Evolutionary conservation across 2,329 filamentous ascomycete genomes (phyloP).

Genomic region (Xylariomycetidae sp.): DNA sequence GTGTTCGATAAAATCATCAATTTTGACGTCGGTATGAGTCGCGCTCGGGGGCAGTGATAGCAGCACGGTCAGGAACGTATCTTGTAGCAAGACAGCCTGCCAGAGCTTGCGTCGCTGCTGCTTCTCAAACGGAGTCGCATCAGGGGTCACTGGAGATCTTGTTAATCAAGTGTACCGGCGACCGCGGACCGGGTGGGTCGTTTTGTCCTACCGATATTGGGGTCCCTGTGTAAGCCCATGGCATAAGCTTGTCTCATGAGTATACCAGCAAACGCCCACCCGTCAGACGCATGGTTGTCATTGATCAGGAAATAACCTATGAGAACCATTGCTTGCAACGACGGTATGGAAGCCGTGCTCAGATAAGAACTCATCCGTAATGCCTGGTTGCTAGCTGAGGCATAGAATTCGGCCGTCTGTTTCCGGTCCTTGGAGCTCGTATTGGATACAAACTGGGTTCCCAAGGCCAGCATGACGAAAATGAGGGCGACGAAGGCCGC

Average conservation of each 20-base stretch:
- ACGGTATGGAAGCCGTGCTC: conserved; percentile 65
- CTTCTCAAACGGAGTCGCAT: conserved; percentile 64
- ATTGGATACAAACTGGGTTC: conserved; percentile 67
- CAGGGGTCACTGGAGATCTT: conserved; percentile 47
- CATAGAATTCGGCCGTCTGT: conserved; percentile 75
- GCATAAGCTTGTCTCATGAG: conserved; percentile 73
- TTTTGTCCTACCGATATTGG: conserved; percentile 61
- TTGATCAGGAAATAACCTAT: conserved; percentile 81
- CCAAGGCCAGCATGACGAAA: conserved; percentile 71
- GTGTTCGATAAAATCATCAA: conserved; percentile 67
- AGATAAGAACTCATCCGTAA: conserved; percentile 70
- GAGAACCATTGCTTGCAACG: conserved; percentile 76
- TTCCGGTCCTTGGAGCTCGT: conserved; percentile 57
- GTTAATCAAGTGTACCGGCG: conserved; percentile 7
- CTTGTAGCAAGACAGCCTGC: conserved; percentile 75
- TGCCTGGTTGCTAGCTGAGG: conserved; percentile 72
- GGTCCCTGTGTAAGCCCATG: conserved; percentile 74
- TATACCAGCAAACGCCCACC: conserved; percentile 76
- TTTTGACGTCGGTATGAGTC: conserved; percentile 72
- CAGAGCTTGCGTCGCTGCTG: conserved; percentile 74
- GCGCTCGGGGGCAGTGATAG: conserved; percentile 71
- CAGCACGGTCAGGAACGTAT: conserved; percentile 74
- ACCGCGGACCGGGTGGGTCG: background rate
- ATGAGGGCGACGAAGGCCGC: conserved; percentile 65
- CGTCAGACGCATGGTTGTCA: conserved; percentile 77